Base-by-base conservation (phyloP, 2,329 filamentous ascomycete species). In the Pseudocercospora vitis region DNA sequence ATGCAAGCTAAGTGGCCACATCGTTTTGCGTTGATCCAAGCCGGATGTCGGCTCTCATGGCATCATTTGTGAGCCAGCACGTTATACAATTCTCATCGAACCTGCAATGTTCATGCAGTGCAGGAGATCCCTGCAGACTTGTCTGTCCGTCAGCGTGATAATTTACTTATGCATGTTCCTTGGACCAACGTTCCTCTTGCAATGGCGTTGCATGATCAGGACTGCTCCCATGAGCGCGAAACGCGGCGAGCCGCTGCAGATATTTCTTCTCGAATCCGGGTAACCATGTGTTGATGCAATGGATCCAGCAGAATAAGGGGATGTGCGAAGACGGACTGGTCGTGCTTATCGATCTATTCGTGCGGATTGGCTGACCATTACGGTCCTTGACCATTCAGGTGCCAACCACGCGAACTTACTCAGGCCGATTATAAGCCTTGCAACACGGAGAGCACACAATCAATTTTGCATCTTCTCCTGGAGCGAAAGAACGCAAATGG, bases 371-470 rank as follows among this genome's bases (percentile, higher is more conserved):
- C 29, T 44, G 53, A 16, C 53, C 53, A 56, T 56, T 50, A 52
- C 48, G 52, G 53, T 56, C 31, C 47, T 33, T 28, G 37, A 3
- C 53, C 53, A 56, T 52, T 16, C 48, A 56, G 53, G 53, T 56
- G 53, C 21, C 29, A 16, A n/a, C 21, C 37, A 31, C 12, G 9
- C 21, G 23, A 56, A 45, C 42, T 45, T 47, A 32, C 49, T 45
- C 42, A 52, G 26, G 21, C 37, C 11, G 18, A 42, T 42, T 42
- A 23, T 23, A 23, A 42, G 21, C 37, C 11, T 14, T 18, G 35
- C 21, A 42, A 52, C 47, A 32, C 33, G 32, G 24, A 14, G 45
- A 33, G 11, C 26, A 47, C 14, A 28, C 29, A 23, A 16, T n/a
- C 8, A 29, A 26, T 26, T 21, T 21, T 40, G n/a, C 19, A 26